A percentile compares a stretch with the other conserved stretches of the same genome.
Conservation (phyloP, 2,329 filamentous ascomycete genomes). For the Cordyceps militaris region DNA sequence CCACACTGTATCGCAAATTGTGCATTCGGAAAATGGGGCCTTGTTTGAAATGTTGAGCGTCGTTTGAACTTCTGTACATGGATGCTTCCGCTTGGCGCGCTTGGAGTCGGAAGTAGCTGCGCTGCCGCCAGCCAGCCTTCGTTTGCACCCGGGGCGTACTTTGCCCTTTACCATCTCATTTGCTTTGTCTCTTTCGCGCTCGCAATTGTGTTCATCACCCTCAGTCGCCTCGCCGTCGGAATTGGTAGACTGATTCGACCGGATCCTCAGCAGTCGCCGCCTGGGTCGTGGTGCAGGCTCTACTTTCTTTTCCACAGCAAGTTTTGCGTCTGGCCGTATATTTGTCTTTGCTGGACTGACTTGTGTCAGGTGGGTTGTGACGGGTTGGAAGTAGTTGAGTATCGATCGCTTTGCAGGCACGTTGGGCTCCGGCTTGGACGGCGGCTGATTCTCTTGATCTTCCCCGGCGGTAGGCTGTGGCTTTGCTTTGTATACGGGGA, state of each 20-base stretch:
- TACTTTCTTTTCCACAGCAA: neutral
- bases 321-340: neutral
- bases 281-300: conserved; percentile 3
- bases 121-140: neutral
- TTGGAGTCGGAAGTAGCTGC: neutral
- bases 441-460: neutral
- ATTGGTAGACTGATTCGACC: conserved; percentile 16
- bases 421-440: neutral
- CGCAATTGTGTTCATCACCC: neutral
- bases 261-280: conserved; percentile 24
- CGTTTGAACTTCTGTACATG: conserved; percentile 29
- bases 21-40: conserved; percentile 37
- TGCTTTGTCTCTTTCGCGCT: neutral
- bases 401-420: conserved; percentile 28
- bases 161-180: neutral
- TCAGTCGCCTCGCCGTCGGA: neutral
- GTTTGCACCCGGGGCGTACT: neutral
- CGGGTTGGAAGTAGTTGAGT: conserved; percentile 34
- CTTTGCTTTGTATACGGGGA: neutral
- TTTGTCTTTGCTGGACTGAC: neutral
- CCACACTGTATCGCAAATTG: conserved; percentile 35
- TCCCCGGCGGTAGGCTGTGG: neutral
- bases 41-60: conserved; percentile 38
- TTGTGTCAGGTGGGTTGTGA: neutral
- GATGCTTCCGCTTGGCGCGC: conserved; percentile 13